phyloP scores from a whole-genome alignment of 2,329 filamentous ascomycete species.

The Aspergillus persii region DNA sequence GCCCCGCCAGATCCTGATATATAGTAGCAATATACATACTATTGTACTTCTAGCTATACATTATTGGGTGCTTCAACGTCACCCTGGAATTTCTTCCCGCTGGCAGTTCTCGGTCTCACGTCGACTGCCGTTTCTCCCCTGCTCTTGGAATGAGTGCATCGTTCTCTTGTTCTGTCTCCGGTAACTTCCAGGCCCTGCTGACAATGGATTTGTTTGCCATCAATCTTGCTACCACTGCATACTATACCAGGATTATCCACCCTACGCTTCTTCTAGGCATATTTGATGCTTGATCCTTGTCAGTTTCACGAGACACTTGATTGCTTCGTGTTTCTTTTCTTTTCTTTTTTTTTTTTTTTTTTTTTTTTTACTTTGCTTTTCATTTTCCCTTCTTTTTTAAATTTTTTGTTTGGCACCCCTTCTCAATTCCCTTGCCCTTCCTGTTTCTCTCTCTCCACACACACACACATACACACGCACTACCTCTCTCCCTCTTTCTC shows the following conservation, averaged over 20 bases:
- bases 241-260: background rate
- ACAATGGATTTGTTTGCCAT: background rate
- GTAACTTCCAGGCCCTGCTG: background rate
- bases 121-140: background rate
- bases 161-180: background rate
- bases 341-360: conserved; percentile 4
- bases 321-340: conserved; percentile 15
- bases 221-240: background rate
- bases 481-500: conserved; percentile 7
- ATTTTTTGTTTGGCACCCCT: background rate
- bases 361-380: background rate
- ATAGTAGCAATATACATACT: too few species aligned
- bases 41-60: too few species aligned
- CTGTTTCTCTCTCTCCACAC: too few species aligned
- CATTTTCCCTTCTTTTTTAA: too few species aligned
- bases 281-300: conserved; percentile 14
- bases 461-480: too few species aligned
- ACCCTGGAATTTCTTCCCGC: too few species aligned
- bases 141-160: too few species aligned
- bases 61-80: too few species aligned
- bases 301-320: conserved; percentile 6
- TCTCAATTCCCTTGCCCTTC: conserved; percentile 3
- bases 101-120: background rate
- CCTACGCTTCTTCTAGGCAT: background rate
- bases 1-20: background rate